Evolutionary conservation across 305 asterid genomes (phyloP).

Genomic region (Caryopteris hybrid): DNA sequence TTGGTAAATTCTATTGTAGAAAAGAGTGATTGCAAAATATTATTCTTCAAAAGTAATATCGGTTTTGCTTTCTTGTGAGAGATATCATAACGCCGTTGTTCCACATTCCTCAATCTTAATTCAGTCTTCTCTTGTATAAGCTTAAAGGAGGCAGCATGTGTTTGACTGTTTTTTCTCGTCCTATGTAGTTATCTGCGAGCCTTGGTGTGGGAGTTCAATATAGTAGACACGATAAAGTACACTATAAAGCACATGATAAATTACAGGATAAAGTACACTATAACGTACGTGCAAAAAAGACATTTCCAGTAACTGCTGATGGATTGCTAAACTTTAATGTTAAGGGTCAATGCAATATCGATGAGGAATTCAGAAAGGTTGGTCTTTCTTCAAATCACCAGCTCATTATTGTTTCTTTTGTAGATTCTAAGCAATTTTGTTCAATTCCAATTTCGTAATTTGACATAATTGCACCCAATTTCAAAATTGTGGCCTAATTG

Average conservation of each 20-base stretch:
- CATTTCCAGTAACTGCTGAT: constrained; percentile 57
- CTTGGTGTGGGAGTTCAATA: constrained; percentile 60
- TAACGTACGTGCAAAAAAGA: constrained; percentile 56
- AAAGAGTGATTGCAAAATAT: not conserved
- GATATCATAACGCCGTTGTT: not conserved
- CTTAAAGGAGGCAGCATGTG: not conserved
- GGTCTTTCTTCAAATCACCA: constrained; percentile 4
- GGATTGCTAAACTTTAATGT: constrained; percentile 45
- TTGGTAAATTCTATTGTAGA: too few relatives aligned
- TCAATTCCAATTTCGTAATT: too few relatives aligned
- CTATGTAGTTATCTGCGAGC: constrained; percentile 49
- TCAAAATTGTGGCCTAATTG: too few relatives aligned
- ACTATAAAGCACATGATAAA: too few relatives aligned
- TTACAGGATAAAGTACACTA: constrained; percentile 53
- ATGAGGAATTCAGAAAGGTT: constrained; percentile 63
- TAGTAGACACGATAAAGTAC: constrained; percentile 45
- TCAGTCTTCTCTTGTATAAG: not conserved
- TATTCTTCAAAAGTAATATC: not conserved
- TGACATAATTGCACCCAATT: too few relatives aligned
- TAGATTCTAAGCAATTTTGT: too few relatives aligned
- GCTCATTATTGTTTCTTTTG: not conserved
- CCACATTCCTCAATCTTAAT: not conserved
- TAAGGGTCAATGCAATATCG: constrained; percentile 59
- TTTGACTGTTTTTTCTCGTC: constrained; percentile 12
- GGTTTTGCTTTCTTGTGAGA: not conserved